Conservation (phyloP, 179 eudicot species). For the Silene coronaria region DNA sequence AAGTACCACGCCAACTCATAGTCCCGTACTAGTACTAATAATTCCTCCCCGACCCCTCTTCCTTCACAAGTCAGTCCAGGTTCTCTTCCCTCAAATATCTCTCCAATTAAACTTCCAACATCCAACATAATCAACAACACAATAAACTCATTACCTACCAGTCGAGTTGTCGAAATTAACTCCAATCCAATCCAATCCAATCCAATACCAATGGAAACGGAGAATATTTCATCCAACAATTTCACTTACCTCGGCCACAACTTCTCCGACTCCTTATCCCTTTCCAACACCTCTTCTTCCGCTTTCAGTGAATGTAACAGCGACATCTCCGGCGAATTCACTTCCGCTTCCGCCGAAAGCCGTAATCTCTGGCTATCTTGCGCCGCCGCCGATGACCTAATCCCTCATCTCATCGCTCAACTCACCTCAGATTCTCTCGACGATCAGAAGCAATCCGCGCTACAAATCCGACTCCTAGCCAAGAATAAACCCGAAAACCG, state of each 20-base stretch:
- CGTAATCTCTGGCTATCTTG: slow-evolving; percentile 60
- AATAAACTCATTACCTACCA: not conserved
- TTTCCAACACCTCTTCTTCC: slow-evolving; percentile 46
- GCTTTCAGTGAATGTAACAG: slow-evolving; percentile 89
- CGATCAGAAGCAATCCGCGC: slow-evolving; percentile 49
- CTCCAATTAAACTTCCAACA: not conserved
- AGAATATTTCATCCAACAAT: slow-evolving; percentile 26
- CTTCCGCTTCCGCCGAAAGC: slow-evolving; percentile 39
- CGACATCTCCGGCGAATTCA: slow-evolving; percentile 75
- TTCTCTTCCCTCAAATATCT: slow-evolving; percentile 9
- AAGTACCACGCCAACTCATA: not conserved
- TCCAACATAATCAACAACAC: not conserved
- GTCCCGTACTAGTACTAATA: not conserved
- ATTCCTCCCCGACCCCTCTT: not conserved
- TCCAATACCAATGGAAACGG: slow-evolving; percentile 34
- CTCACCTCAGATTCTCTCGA: slow-evolving; percentile 43
- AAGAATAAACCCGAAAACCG: slow-evolving; percentile 78
- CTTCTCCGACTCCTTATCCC: slow-evolving; percentile 33
- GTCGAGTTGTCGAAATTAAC: not conserved
- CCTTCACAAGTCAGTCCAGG: not conserved
- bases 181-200: too few relatives aligned
- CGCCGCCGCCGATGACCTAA: slow-evolving; percentile 48
- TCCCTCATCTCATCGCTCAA: slow-evolving; percentile 43
- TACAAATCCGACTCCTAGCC: slow-evolving; percentile 69
- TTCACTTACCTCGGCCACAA: slow-evolving; percentile 53